Conservation (phyloP, 2,329 filamentous ascomycete species). For the Helicocarpus griseus region DNA sequence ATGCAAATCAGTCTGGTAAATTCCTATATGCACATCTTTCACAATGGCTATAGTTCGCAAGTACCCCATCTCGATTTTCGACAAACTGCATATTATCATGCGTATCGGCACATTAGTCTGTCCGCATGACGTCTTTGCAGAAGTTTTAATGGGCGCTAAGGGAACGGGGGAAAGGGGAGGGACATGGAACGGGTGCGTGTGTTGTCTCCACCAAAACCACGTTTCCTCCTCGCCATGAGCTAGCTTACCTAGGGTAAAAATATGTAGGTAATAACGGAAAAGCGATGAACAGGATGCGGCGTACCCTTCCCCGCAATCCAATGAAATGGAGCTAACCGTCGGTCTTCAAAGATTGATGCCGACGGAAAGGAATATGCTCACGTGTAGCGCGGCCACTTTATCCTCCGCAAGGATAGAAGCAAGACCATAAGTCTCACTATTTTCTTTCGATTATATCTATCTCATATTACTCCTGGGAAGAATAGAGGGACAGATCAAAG, state of each 20-base stretch:
- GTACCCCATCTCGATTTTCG: background rate
- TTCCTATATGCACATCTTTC: background rate
- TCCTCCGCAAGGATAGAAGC: background rate
- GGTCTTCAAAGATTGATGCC: background rate
- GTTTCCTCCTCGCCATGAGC: background rate
- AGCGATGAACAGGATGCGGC: background rate
- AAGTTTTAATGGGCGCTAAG: background rate
- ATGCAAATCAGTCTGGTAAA: background rate
- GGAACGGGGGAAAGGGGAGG: too few species aligned
- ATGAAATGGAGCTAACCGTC: background rate
- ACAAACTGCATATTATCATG: background rate
- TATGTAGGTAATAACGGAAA: background rate
- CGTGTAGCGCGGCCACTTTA: too few species aligned
- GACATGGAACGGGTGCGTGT: background rate
- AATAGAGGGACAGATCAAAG: background rate
- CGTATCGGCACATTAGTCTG: background rate
- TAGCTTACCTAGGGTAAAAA: background rate
- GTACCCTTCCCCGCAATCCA: background rate
- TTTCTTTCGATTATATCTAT: too few species aligned
- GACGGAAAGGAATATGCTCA: too few species aligned
- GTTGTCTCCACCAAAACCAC: background rate
- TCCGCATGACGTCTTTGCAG: background rate
- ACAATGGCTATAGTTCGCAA: background rate
- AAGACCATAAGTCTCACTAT: too few species aligned
- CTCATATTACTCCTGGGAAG: too few species aligned